Conservation (phyloP, 768 basidiomycete species). For the Tylopilus subfusipes region DNA sequence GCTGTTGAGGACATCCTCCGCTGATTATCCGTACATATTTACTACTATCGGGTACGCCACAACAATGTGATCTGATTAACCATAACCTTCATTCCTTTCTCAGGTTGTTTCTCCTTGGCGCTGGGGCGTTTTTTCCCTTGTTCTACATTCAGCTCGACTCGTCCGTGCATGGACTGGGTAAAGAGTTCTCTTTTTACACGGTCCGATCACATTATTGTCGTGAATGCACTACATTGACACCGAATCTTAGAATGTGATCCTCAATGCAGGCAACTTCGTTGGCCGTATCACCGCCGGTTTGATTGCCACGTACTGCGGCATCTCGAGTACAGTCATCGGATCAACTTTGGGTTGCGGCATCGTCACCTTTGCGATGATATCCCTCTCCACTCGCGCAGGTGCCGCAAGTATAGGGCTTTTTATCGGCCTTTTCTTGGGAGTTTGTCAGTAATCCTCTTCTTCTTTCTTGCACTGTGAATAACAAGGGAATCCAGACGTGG, state of each 20-base stretch:
- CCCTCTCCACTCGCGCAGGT: conserved; percentile 35
- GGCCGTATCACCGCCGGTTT: conserved; percentile 38
- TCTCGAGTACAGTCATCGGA: conserved; percentile 41
- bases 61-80: background rate
- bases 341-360: conserved; percentile 33
- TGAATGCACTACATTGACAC: background rate
- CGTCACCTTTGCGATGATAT: conserved; percentile 43
- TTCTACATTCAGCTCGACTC: conserved; percentile 60
- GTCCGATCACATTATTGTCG: conserved; percentile 29
- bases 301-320: conserved; percentile 39
- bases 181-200: conserved; percentile 52
- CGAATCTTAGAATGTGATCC: conserved; percentile 32
- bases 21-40: conserved; percentile 25
- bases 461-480: background rate
- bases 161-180: conserved; percentile 42
- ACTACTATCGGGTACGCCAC: conserved; percentile 21
- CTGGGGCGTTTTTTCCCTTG: conserved; percentile 26
- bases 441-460: conserved; percentile 29
- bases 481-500: conserved; percentile 32
- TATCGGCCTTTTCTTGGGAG: conserved; percentile 50
- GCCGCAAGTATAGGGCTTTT: conserved; percentile 39
- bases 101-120: conserved; percentile 20
- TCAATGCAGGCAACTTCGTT: conserved; percentile 35
- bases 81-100: background rate
- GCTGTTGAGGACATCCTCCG: conserved; percentile 15